Base-by-base conservation (phyloP, 2,329 filamentous ascomycete species). In the Colletotrichum salicis region DNA sequence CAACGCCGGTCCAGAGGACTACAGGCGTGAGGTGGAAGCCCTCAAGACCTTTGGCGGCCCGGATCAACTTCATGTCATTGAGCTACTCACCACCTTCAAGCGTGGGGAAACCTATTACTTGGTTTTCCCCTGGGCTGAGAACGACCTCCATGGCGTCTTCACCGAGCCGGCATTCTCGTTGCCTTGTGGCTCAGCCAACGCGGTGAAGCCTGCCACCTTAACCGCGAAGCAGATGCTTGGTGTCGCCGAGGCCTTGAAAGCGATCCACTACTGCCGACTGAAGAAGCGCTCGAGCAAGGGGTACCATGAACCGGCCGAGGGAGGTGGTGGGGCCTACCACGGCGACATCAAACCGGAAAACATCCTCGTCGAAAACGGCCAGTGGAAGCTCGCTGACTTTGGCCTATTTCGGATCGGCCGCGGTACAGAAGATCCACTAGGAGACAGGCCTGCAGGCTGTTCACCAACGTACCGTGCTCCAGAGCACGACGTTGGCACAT, bases 391-490 rank as follows among this genome's bases (percentile, higher is more conserved):
- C 13, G 37, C 59, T 1, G 59, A 68, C 11, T 58, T 68, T 12
- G 66, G 66, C 13, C 15, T 68, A 22, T 56, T 59, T 2, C 59
- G 35, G 8, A 55, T 68, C 35, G 48, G 52, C 24, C 27, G 24
- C n/a, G 52, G 27, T n/a, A 1, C 52, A 13, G 41, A 15, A 29
- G 1, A 57, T 27, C 15, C 51, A 4, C 51, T 15, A 5, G 22
- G 22, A 37, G n/a, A 56, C 5, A 13, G 19, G 12, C 59, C 52
- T 4, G 27, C 29, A 22, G 59, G 60, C 0, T 69, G 3, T 27
- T 69, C 66, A 13, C 66, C 66, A 11, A 58, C 59, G 35, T 69
- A 69, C 1, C 66, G 66, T n/a, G 66, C 66, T 0, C 66, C 66
- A 1, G 66, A 69, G 24, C 60, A 64, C 15, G 66, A 69, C 7